phyloP scores from a whole-genome alignment of 495 filamentous ascomycete genomes.

The Daldinia concentrica region DNA sequence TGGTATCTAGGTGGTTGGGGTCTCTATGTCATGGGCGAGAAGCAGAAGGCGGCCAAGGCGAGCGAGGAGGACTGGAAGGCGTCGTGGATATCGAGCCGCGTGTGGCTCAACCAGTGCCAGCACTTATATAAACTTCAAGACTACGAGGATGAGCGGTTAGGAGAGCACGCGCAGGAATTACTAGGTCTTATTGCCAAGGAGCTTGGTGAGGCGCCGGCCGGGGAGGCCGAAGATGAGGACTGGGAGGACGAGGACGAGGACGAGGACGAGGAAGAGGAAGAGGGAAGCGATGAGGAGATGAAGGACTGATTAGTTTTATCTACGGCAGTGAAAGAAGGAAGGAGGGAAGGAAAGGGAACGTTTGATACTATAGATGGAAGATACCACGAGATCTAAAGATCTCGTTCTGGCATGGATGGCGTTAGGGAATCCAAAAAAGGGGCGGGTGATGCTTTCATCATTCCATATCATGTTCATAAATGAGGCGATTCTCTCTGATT shows the following conservation, averaged over 20 bases:
- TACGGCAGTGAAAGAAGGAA: conserved; percentile 30
- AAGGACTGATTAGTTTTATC: conserved; percentile 13
- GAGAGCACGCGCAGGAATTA: conserved; percentile 71
- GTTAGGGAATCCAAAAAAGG: conserved; percentile 44
- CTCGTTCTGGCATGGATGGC: conserved; percentile 39
- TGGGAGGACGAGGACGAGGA: conserved; percentile 61
- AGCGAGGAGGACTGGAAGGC: conserved; percentile 57
- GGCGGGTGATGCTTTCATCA: conserved; percentile 18
- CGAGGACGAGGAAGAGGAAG: conserved; percentile 64
- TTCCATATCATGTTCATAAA: conserved; percentile 18
- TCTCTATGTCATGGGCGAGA: conserved; percentile 79
- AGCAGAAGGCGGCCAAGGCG: conserved; percentile 56
- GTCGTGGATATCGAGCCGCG: conserved; percentile 65
- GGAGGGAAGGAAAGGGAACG: conserved; percentile 37
- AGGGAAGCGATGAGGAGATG: conserved; percentile 54
- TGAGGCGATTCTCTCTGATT: conserved; percentile 13
- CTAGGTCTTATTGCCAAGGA: conserved; percentile 62
- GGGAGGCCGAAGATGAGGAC: conserved; percentile 59
- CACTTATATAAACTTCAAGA: conserved; percentile 68
- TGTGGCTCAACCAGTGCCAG: conserved; percentile 69
- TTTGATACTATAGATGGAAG: conserved; percentile 28
- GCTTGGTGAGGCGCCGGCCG: conserved; percentile 61
- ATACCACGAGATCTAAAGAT: conserved; percentile 40
- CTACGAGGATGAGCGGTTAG: conserved; percentile 76
- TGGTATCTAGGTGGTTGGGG: conserved; percentile 98